A percentile compares a stretch with the other conserved stretches of the same genome.
These are phyloP conservation scores for Catharanthus roseus DNA, from an alignment of 257 asterid genomes.

Conservation along the genomic window DNA sequence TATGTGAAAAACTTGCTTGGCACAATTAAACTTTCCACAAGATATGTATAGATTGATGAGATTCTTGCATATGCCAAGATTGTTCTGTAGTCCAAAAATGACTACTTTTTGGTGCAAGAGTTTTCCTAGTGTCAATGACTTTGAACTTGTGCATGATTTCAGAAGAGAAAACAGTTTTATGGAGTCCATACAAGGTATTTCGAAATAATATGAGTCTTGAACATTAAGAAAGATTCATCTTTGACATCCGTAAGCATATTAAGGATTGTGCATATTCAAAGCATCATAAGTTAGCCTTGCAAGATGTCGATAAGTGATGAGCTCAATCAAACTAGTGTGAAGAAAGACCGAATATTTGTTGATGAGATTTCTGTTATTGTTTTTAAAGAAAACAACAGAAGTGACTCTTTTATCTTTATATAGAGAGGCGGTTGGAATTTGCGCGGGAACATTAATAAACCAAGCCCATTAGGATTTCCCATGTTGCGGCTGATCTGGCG, in stretches of 20 bases:
- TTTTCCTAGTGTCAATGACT: conserved; percentile 33
- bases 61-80: conserved; percentile 45
- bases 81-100: conserved; percentile 47
- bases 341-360: no score
- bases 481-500: no score
- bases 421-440: no score
- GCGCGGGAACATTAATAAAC: no score
- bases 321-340: no score
- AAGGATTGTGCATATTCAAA: no score
- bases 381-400: no score
- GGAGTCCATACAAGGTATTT: conserved; percentile 30
- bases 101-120: conserved; percentile 50
- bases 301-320: no score
- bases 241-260: neutral
- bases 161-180: conserved; percentile 35
- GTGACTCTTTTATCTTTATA: no score
- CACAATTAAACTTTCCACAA: conserved; percentile 35
- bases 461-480: no score
- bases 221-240: neutral
- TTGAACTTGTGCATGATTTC: conserved; percentile 28
- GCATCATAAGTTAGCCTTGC: no score
- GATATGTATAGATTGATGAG: conserved; percentile 57
- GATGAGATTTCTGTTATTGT: no score
- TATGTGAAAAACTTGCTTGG: conserved; percentile 41
- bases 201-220: neutral